phyloP scores from a whole-genome alignment of 441 rosid genomes.

The Mallotus repandus region DNA sequence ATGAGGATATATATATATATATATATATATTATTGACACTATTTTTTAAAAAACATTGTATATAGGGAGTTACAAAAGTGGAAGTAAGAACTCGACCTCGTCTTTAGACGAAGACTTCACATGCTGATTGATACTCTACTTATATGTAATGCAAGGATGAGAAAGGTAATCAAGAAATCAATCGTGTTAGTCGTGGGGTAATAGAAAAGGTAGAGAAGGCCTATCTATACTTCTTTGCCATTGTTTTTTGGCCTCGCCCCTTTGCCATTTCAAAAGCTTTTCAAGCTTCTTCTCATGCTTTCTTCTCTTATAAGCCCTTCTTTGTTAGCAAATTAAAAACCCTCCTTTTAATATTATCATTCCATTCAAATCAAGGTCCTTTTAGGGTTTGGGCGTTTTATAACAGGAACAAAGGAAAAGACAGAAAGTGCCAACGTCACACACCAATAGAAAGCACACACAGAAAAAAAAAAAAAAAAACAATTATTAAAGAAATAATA shows the following conservation, averaged over 20 bases:
- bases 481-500: conserved; percentile 21
- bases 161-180: conserved; percentile 26
- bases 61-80: too few species aligned
- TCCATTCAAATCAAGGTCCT: conserved; percentile 46
- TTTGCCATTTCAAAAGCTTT: conserved; percentile 21
- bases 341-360: conserved; percentile 36
- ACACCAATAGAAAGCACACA: conserved; percentile 17
- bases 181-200: conserved; percentile 34
- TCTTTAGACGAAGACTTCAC: too few species aligned
- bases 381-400: conserved; percentile 66
- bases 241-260: conserved; percentile 13
- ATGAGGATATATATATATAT: too few species aligned
- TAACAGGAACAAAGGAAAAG: conserved; percentile 46
- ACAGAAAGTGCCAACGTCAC: conserved; percentile 48
- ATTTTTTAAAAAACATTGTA: too few species aligned
- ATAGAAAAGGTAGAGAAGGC: conserved; percentile 32
- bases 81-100: too few species aligned
- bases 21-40: too few species aligned
- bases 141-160: background rate
- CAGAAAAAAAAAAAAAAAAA: background rate
- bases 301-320: conserved; percentile 13
- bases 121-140: too few species aligned
- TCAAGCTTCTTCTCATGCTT: conserved; percentile 27
- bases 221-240: conserved; percentile 9
- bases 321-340: conserved; percentile 14